Conservation (phyloP, 192 early-diverging fungal genomes). For the Umbelopsis sp. region DNA sequence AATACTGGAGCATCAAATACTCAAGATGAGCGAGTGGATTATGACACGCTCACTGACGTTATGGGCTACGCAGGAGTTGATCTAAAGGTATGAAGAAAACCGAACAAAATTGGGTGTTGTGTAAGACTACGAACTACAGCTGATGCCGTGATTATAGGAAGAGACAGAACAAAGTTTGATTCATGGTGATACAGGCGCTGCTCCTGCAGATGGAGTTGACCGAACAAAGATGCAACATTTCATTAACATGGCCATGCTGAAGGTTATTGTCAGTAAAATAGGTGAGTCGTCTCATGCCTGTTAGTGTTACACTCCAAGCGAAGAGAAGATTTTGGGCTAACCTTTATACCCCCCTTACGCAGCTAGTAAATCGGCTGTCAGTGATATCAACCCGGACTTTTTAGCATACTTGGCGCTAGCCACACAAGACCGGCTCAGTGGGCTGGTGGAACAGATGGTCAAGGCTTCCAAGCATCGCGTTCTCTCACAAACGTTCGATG, state of each 20-base stretch:
- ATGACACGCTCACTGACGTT: slow-evolving; percentile 71
- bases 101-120: slow-evolving; percentile 56
- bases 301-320: neutral
- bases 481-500: slow-evolving; percentile 59
- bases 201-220: slow-evolving; percentile 34
- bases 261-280: slow-evolving; percentile 40
- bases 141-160: slow-evolving; percentile 33
- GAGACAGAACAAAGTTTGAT: slow-evolving; percentile 43
- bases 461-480: slow-evolving; percentile 73
- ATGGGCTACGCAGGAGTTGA: slow-evolving; percentile 81
- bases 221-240: slow-evolving; percentile 52
- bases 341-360: too few species aligned
- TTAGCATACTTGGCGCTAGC: slow-evolving; percentile 68
- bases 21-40: slow-evolving; percentile 43
- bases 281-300: slow-evolving; percentile 33
- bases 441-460: slow-evolving; percentile 68
- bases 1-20: slow-evolving; percentile 23
- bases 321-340: neutral
- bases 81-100: slow-evolving; percentile 58
- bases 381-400: slow-evolving; percentile 61
- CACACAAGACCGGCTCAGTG: slow-evolving; percentile 65
- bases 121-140: slow-evolving; percentile 43
- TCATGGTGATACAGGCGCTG: slow-evolving; percentile 30
- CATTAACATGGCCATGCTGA: slow-evolving; percentile 44
- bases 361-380: slow-evolving; percentile 13